phyloP scores from a whole-genome alignment of 2,329 filamentous ascomycete genomes.

The Penicillium digitatum region DNA sequence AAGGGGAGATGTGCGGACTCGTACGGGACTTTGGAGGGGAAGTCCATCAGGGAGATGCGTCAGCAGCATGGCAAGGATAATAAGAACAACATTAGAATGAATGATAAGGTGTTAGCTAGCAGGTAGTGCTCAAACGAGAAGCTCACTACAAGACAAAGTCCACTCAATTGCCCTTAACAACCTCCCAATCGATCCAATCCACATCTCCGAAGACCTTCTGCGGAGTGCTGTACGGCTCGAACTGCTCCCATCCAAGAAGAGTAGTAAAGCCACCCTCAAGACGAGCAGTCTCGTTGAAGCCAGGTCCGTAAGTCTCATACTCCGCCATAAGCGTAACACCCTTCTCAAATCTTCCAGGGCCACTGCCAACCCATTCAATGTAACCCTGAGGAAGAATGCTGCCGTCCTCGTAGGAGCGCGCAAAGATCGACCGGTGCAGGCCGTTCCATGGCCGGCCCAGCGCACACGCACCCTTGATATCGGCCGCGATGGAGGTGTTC shows the following conservation, averaged over 20 bases:
- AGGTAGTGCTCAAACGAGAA: background rate
- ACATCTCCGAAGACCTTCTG: conserved; percentile 50
- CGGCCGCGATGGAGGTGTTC: conserved; percentile 46
- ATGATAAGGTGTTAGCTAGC: too few species aligned
- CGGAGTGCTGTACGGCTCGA: conserved; percentile 37
- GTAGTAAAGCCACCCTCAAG: conserved; percentile 42
- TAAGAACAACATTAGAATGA: too few species aligned
- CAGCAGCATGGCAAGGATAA: too few species aligned
- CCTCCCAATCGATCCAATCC: conserved; percentile 47
- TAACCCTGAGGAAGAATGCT: conserved; percentile 54
- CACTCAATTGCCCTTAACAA: conserved; percentile 5
- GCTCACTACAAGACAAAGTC: background rate
- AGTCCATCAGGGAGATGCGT: conserved; percentile 2
- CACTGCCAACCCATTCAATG: conserved; percentile 48
- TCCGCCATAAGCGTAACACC: conserved; percentile 55
- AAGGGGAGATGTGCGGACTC: conserved; percentile 24
- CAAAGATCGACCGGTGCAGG: conserved; percentile 55
- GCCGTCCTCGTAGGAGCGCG: conserved; percentile 53
- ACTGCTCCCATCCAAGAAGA: conserved; percentile 44
- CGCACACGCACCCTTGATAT: conserved; percentile 49
- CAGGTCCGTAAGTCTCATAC: conserved; percentile 51
- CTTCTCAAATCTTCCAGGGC: conserved; percentile 35
- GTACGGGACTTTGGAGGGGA: conserved; percentile 11
- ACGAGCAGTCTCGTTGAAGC: conserved; percentile 51
- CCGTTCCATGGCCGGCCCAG: conserved; percentile 63